Evolutionary conservation across 2,329 filamentous ascomycete genomes (phyloP), one percentile per base, ranked within the genome.

Genomic region (Xylaria sp.): DNA sequence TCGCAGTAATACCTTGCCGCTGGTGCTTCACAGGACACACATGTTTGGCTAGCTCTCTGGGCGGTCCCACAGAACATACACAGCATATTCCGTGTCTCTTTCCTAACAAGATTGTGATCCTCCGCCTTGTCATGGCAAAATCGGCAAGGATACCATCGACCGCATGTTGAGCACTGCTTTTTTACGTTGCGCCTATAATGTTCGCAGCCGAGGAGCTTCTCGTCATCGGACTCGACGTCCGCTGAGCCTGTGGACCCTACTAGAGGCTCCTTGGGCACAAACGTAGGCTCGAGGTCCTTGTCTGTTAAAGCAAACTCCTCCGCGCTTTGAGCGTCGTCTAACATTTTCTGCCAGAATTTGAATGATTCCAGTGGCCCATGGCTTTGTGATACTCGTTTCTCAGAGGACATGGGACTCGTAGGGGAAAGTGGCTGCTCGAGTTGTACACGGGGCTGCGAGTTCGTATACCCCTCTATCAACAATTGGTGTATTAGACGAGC

Each of bases 181-280:
- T 98, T 98, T 69, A 99, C 92, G 70, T 98, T 98, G 66, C 95
- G 88, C 72, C 91, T 92, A 76, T 99, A 99, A 77, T 99, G 95
- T 70, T 89, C 83, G 75, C 95, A 99, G 0, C 95, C 95, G 4
- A 97, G 78, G 29, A 82, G 79, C 3, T 77, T 80, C 21, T 80
- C 77, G 43, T 67, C 47, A 60, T 62, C 47, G 15, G 72, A 68
- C 23, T 77, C 75, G 31, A 76, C 74, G 64, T 75, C 74, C 11
- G 82, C 82, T 6, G 77, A 74, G 31, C 84, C 81, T 38, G 83
- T 76, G 40, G 52, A 23, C 13, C 64, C 49, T 68, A 71, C 75
- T 53, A 83, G 72, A 66, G 41, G 44, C 11, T 85, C 73, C 43
- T 81, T 81, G 10, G 87, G 86, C 15, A 83, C 87, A 74, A 86